Conservation (phyloP, 2,329 filamentous ascomycete species). For the Pestalotiopsis fici region DNA sequence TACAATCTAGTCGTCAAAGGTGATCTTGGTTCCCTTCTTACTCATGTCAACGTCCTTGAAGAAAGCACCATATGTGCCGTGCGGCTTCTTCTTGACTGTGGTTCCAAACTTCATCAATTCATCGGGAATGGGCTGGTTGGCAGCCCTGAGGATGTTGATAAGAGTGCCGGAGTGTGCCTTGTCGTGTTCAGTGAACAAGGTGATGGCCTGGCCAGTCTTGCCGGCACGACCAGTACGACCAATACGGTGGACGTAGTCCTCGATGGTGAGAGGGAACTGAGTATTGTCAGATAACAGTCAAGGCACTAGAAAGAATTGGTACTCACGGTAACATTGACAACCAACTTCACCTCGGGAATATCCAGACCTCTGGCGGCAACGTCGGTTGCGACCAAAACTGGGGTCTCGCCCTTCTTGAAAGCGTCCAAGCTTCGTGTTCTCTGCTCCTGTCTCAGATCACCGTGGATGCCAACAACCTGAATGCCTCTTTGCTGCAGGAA, state of each 20-base stretch:
- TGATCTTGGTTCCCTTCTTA: slow-evolving; percentile 88
- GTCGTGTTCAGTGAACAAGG: slow-evolving; percentile 92
- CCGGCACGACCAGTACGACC: slow-evolving; percentile 93
- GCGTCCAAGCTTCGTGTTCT: slow-evolving; percentile 83
- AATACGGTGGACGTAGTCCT: slow-evolving; percentile 97
- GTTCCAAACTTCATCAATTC: slow-evolving; percentile 93
- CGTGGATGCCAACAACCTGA: slow-evolving; percentile 88
- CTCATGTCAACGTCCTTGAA: slow-evolving; percentile 87
- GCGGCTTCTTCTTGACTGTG: slow-evolving; percentile 98
- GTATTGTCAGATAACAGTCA: neutral
- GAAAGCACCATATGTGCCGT: slow-evolving; percentile 93
- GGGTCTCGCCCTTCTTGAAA: slow-evolving; percentile 84
- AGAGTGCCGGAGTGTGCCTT: slow-evolving; percentile 88
- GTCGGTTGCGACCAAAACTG: slow-evolving; percentile 90
- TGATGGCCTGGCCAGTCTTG: slow-evolving; percentile 85
- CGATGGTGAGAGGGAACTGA: slow-evolving; percentile 86
- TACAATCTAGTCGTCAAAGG: slow-evolving; percentile 62
- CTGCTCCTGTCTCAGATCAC: slow-evolving; percentile 87
- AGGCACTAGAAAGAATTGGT: neutral
- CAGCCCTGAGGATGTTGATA: slow-evolving; percentile 93
- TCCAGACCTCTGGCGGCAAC: slow-evolving; percentile 93
- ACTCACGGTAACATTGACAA: slow-evolving; percentile 83
- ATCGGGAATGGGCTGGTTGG: slow-evolving; percentile 87
- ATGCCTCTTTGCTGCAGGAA: slow-evolving; percentile 80
- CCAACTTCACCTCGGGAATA: slow-evolving; percentile 92